phyloP scores from a whole-genome alignment of 164 flowering plant genomes.

The Taxillus chinensis region DNA sequence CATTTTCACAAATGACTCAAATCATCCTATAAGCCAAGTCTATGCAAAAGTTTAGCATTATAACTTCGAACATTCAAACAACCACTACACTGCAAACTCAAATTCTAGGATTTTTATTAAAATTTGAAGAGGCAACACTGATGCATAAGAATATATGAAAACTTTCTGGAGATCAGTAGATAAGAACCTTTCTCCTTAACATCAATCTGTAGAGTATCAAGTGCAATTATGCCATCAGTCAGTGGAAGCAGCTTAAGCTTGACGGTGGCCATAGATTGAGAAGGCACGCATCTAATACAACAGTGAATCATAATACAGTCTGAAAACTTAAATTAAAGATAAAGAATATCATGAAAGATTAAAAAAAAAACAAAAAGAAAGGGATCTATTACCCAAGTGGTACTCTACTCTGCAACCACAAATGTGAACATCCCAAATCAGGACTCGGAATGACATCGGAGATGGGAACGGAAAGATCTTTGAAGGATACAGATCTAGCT shows the following conservation, averaged over 20 bases:
- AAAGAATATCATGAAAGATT: background rate
- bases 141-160: too few relatives aligned
- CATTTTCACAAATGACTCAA: too few relatives aligned
- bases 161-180: background rate
- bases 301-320: constrained; percentile 1
- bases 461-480: constrained; percentile 29
- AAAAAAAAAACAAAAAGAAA: background rate
- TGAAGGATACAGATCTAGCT: constrained; percentile 27
- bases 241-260: constrained; percentile 92
- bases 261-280: constrained; percentile 81
- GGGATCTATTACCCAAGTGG: constrained; percentile 74
- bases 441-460: constrained; percentile 59
- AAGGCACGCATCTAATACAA: constrained; percentile 66
- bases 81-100: too few relatives aligned
- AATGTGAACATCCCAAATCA: constrained; percentile 72
- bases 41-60: too few relatives aligned
- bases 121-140: too few relatives aligned
- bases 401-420: constrained; percentile 96
- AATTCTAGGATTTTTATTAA: too few relatives aligned
- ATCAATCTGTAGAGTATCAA: constrained; percentile 39
- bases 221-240: constrained; percentile 95
- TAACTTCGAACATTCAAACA: too few relatives aligned
- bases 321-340: background rate
- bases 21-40: too few relatives aligned
- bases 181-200: constrained; percentile 42